These are phyloP conservation scores for Cocos nucifera DNA, from an alignment of 176 grass and related monocot genomes.

Conservation along the genomic window DNA sequence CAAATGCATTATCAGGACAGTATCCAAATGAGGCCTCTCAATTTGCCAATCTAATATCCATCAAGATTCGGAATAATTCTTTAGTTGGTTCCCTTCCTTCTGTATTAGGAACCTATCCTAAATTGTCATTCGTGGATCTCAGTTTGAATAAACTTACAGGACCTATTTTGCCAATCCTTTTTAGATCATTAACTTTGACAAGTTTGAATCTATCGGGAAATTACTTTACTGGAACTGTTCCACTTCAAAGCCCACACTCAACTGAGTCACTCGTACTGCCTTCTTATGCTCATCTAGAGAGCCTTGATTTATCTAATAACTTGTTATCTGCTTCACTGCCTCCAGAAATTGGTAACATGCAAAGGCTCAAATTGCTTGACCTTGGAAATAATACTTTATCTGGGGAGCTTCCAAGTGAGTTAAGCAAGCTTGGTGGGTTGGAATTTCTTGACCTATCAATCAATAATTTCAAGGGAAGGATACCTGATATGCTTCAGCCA, in stretches of 20 bases:
- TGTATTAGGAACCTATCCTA: conserved; percentile 66
- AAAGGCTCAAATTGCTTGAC: conserved; percentile 56
- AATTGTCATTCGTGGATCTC: conserved; percentile 67
- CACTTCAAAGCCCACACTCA: conserved; percentile 60
- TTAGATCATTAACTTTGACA: conserved; percentile 50
- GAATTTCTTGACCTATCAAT: conserved; percentile 77
- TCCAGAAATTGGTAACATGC: conserved; percentile 70
- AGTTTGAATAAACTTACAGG: conserved; percentile 68
- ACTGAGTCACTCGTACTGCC: conserved; percentile 57
- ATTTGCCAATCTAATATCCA: conserved; percentile 55
- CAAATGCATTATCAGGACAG: conserved; percentile 64
- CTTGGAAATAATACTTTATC: conserved; percentile 69
- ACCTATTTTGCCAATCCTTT: conserved; percentile 60
- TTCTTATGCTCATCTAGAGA: conserved; percentile 52
- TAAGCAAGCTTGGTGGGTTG: conserved; percentile 56
- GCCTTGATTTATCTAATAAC: conserved; percentile 80
- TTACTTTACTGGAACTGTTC: conserved; percentile 64
- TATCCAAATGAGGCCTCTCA: conserved; percentile 73
- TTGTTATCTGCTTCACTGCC: conserved; percentile 60
- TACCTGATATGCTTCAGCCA: conserved; percentile 73
- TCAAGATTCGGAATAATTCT: conserved; percentile 75
- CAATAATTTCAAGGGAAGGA: conserved; percentile 63
- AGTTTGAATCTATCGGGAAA: conserved; percentile 79
- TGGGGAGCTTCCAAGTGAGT: conserved; percentile 64
- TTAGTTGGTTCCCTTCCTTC: conserved; percentile 70